These are phyloP conservation scores for Populus hybrid DNA, from an alignment of 441 rosid genomes.

Conservation along the genomic window DNA sequence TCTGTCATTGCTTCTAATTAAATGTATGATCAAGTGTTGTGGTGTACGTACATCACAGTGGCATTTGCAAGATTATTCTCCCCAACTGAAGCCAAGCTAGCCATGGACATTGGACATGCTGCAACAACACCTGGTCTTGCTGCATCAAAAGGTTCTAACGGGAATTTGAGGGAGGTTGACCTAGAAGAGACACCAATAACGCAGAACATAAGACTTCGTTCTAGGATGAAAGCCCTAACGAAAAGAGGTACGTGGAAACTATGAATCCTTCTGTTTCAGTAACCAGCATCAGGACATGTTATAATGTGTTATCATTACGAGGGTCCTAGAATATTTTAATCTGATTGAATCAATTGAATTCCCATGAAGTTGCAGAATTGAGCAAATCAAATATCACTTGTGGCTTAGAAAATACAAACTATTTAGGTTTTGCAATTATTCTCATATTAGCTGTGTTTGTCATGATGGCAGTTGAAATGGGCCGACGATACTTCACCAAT, in stretches of 20 bases:
- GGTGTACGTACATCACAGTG: conserved; percentile 46
- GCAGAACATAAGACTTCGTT: conserved; percentile 61
- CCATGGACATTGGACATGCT: conserved; percentile 81
- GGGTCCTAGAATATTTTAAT: neutral
- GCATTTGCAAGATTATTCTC: conserved; percentile 80
- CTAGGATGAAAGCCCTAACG: conserved; percentile 79
- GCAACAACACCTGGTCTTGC: conserved; percentile 58
- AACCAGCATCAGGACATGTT: neutral
- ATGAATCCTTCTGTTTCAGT: neutral
- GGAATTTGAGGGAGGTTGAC: conserved; percentile 75
- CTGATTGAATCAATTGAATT: neutral
- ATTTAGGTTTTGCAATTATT: neutral
- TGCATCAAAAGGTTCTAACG: conserved; percentile 52
- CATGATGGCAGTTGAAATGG: conserved; percentile 73
- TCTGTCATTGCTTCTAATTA: neutral
- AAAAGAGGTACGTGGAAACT: conserved; percentile 44
- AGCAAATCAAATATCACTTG: neutral
- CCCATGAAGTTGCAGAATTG: neutral
- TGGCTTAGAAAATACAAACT: neutral
- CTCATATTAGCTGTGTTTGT: no score
- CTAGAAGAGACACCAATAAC: conserved; percentile 77
- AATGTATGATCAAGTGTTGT: neutral
- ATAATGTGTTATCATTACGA: neutral
- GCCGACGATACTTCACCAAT: conserved; percentile 70
- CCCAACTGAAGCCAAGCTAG: conserved; percentile 89